Base-by-base conservation (phyloP, 495 filamentous ascomycete genomes). In the Hypoxylon perforatum region DNA sequence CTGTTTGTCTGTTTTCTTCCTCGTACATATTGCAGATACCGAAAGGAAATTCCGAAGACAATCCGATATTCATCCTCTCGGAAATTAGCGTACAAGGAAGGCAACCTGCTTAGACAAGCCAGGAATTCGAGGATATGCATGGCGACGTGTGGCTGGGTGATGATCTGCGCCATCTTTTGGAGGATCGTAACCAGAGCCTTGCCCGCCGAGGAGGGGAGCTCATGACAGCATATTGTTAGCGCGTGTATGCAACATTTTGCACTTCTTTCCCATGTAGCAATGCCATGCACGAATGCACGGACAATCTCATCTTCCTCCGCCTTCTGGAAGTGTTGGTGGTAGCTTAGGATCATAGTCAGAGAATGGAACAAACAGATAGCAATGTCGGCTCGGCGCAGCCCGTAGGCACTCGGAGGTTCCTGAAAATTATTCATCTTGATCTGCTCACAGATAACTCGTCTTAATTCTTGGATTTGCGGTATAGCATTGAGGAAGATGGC, bases 71-170 rank as follows among this genome's bases (percentile, higher is more conserved):
- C 92, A 8, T 94, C 91, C 61, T 94, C 90, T 15, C 89, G 83
- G 64, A 97, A 90, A 71, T 96, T 97, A 69, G 88, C 85, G 75
- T 93, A 97, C 3, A 98, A 83, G 52, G 91, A 87, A 9, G 92
- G 92, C 41, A 97, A 75, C 18, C 95, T 88, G 23, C 94, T 92
- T 21, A 99, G 85, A 42, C 92, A 88, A 8, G 91, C 89, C 30
- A 98, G 78, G 70, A 98, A 98, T 67, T 98, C 96, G 50, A 99
- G 81, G 47, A 98, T 95, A 72, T 98, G 94, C 50, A 97, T 89
- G 14, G 94, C 92, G 53, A 97, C 88, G 46, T 92, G 85, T 2
- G 91, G 88, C 70, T 97, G 92, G 10, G 94, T 97, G 70, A 98
- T 96, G 61, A 97, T 92, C 70, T 94, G 92, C 5, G 94, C 88